Conservation (phyloP, 345 rosid species). For the Erucastrum elatum region DNA sequence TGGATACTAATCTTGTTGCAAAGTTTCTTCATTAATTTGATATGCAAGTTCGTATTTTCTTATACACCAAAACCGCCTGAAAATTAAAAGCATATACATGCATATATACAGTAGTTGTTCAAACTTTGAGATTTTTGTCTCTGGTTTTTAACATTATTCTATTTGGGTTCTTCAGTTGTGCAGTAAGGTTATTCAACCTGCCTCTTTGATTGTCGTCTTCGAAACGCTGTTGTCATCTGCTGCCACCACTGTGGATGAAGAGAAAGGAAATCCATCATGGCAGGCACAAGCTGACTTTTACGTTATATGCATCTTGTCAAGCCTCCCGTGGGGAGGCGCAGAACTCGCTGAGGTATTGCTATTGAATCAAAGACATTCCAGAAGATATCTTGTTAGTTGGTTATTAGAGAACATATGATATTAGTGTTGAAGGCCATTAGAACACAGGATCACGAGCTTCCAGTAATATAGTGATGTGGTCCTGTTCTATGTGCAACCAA, state of each 20-base stretch:
- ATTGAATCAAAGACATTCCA: background rate
- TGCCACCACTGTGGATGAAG: conserved; percentile 95
- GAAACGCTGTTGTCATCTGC: conserved; percentile 92
- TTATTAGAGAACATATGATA: conserved; percentile 4
- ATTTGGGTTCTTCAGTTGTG: conserved; percentile 61
- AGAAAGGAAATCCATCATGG: conserved; percentile 97
- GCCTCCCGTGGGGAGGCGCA: conserved; percentile 98
- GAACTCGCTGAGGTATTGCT: conserved; percentile 84
- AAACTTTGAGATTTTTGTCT: conserved; percentile 8
- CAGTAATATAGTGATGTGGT: background rate
- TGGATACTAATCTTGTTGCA: conserved; percentile 25
- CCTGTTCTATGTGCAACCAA: conserved; percentile 13
- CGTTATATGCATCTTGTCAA: conserved; percentile 83
- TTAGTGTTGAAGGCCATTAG: conserved; percentile 1
- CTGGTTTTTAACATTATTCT: conserved; percentile 10
- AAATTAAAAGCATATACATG: background rate
- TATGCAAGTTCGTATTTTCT: background rate
- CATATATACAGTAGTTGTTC: background rate
- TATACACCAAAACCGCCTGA: background rate
- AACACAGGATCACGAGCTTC: conserved; percentile 8
- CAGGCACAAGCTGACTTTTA: conserved; percentile 95
- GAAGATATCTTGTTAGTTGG: background rate
- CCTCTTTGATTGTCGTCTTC: conserved; percentile 77
- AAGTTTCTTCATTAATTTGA: background rate
- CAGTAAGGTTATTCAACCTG: conserved; percentile 93